Conservation (phyloP, 2,329 filamentous ascomycete species). For the Fusarium tanahbumbuense region DNA sequence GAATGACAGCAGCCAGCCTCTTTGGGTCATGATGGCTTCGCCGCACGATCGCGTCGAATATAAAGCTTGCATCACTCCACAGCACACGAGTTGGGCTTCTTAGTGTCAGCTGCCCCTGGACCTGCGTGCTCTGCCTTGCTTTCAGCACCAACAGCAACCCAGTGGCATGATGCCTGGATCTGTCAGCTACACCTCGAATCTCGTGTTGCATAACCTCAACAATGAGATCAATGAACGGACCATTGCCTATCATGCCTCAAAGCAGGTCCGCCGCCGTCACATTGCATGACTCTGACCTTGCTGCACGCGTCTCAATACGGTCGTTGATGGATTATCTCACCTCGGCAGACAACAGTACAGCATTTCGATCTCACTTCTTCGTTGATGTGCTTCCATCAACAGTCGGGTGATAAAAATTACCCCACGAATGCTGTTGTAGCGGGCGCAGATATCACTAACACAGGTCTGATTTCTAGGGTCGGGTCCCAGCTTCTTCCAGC, state of each 20-base stretch:
- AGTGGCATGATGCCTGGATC: slow-evolving; percentile 23
- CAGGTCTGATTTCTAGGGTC: slow-evolving; percentile 12
- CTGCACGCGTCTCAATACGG: slow-evolving; percentile 35
- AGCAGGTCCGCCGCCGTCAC: slow-evolving; percentile 24
- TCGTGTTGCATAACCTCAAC: slow-evolving; percentile 25
- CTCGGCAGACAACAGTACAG: slow-evolving; percentile 21
- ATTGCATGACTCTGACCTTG: slow-evolving; percentile 27
- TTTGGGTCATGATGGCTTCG: slow-evolving; percentile 19
- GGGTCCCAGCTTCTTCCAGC: slow-evolving; percentile 13
- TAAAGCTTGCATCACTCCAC: slow-evolving; percentile 3
- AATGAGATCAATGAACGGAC: slow-evolving; percentile 11
- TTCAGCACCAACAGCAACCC: slow-evolving; percentile 12
- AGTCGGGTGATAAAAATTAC: slow-evolving; percentile 34
- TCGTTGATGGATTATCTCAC: slow-evolving; percentile 4
- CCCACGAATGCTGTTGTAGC: slow-evolving; percentile 40
- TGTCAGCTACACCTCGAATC: slow-evolving; percentile 30
- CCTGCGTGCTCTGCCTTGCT: slow-evolving; percentile 20
- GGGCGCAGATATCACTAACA: slow-evolving; percentile 34
- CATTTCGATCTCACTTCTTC: slow-evolving; percentile 18
- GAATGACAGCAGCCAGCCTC: slow-evolving; percentile 12
- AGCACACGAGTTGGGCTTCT: slow-evolving; percentile 10
- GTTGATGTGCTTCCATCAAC: slow-evolving; percentile 15
- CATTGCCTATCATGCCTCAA: slow-evolving; percentile 27
- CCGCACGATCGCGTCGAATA: slow-evolving; percentile 23
- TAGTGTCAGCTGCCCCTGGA: slow-evolving; percentile 29